These are phyloP conservation scores for Opeltia flavorubescens DNA, from an alignment of 495 filamentous ascomycete genomes.

Conservation along the genomic window DNA sequence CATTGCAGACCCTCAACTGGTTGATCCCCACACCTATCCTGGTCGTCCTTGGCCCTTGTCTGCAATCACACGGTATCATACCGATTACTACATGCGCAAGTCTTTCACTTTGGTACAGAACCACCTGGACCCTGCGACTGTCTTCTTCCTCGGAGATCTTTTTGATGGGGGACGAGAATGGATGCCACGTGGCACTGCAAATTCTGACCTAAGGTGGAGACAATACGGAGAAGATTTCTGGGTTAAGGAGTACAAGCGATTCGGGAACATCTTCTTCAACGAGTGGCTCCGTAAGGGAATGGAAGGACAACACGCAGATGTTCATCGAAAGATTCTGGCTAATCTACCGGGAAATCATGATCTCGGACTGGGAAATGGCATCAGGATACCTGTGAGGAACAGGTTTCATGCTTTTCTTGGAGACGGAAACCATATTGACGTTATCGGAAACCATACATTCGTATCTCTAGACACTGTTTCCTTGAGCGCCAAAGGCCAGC, in stretches of 20 bases:
- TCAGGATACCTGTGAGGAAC: constrained; percentile 63
- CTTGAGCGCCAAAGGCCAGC: constrained; percentile 55
- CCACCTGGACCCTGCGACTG: constrained; percentile 59
- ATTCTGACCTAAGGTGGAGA: constrained; percentile 57
- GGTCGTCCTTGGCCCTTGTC: constrained; percentile 83
- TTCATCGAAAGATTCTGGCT: constrained; percentile 52
- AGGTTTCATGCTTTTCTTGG: constrained; percentile 86
- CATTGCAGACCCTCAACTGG: constrained; percentile 91
- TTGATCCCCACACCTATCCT: constrained; percentile 93
- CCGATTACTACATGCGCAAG: constrained; percentile 76
- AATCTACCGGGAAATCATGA: constrained; percentile 94
- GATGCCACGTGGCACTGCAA: constrained; percentile 40
- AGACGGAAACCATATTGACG: constrained; percentile 69
- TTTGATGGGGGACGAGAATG: constrained; percentile 97
- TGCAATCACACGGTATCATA: constrained; percentile 63
- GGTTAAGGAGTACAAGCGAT: constrained; percentile 69
- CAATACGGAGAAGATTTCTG: constrained; percentile 67
- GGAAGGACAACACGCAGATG: constrained; percentile 1
- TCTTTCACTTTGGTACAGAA: constrained; percentile 59
- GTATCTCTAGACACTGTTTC: constrained; percentile 83
- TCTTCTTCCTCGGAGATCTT: constrained; percentile 85
- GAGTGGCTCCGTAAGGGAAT: constrained; percentile 31
- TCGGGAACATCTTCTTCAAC: constrained; percentile 61
- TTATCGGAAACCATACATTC: constrained; percentile 91
- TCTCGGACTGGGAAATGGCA: constrained; percentile 77